A percentile compares a stretch with the other conserved stretches of the same genome.
These are phyloP conservation scores for Candida insectorum DNA, from an alignment of 805 yeast species.

Conservation along the genomic window DNA sequence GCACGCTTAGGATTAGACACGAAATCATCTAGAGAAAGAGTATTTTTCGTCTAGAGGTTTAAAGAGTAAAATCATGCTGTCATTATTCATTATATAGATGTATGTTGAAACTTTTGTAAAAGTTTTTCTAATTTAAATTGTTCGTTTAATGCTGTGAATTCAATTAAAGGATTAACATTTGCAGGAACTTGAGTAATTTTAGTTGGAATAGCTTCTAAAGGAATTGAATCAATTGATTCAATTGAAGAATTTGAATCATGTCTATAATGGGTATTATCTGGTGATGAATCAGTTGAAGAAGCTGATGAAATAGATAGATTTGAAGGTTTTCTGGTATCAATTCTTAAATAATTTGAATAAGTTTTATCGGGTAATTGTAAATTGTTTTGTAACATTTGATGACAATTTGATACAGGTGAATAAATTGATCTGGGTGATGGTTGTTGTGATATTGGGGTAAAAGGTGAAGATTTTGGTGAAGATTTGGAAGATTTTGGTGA, in stretches of 20 bases:
- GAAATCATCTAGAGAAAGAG: no score
- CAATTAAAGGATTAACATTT: conserved; percentile 31
- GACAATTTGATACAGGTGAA: no score
- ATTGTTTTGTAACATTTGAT: no score
- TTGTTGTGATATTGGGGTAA: background rate
- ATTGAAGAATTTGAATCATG: conserved; percentile 16
- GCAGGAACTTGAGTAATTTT: background rate
- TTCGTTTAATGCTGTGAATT: conserved; percentile 32
- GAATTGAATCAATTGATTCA: conserved; percentile 4
- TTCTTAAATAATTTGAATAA: no score
- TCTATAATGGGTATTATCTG: conserved; percentile 11
- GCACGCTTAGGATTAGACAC: no score
- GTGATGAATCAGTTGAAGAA: conserved; percentile 6
- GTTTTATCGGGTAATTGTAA: background rate
- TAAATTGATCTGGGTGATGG: background rate
- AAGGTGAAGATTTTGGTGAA: background rate
- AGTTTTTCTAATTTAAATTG: conserved; percentile 29
- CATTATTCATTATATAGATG: conserved; percentile 5
- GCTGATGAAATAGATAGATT: conserved; percentile 6
- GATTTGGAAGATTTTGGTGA: conserved; percentile 2
- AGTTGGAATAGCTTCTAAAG: background rate
- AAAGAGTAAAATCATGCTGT: conserved; percentile 1
- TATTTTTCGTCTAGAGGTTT: no score
- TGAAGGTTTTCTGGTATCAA: conserved; percentile 5
- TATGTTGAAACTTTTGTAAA: conserved; percentile 14